Evolutionary conservation across 345 rosid species (phyloP), one percentile per base, ranked within the genome.

Genomic region (Gossypium bickii): DNA sequence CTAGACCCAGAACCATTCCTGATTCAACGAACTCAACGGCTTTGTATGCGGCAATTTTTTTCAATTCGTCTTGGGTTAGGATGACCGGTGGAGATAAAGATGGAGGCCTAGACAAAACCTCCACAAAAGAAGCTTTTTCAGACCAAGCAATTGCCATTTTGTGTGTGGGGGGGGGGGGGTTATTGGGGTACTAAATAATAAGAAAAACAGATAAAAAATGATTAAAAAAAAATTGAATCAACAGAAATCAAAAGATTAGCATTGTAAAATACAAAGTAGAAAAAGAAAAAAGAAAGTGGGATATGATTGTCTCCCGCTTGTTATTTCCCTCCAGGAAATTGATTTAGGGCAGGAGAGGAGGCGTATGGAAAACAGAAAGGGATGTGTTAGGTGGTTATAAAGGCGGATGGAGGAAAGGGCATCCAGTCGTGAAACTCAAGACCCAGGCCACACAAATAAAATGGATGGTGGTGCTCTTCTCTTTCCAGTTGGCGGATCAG

Each of bases 1-100:
- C 98, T 45, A 94, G 92, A 38, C 95, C 98, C 17, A 92, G 81
- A 62, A 94, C 97, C 98, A 92, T 94, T 12, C 98, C 98, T 63
- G 98, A 94, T 74, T 87, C 78, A 18, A 94, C 98, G 75, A 80
- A 92, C 67, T 92, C 98, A 4, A 92, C 98, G 44, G 98, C 98
- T 72, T 91, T 91, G 86, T 87, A 88, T 29, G 98, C 77, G 13
- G 77, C 77, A 12, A 74, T 74, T 53, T 63, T 74, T 55, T 74
- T 74, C 22, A 74, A 56, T 27, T 74, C 77, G 70, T 51, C 77
- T 48, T 74, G 77, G 34, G 77, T 49, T 34, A 74, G 18, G 18
- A 63, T 34, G 7, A 63, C 71, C 13, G 70, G 77, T 2, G 70
- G 70, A 17, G 77, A 63, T 9, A 74, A 12, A 62, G 70, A 45